Conservation (phyloP, 2,329 filamentous ascomycete species). For the Hirsutella minnesotensis region DNA sequence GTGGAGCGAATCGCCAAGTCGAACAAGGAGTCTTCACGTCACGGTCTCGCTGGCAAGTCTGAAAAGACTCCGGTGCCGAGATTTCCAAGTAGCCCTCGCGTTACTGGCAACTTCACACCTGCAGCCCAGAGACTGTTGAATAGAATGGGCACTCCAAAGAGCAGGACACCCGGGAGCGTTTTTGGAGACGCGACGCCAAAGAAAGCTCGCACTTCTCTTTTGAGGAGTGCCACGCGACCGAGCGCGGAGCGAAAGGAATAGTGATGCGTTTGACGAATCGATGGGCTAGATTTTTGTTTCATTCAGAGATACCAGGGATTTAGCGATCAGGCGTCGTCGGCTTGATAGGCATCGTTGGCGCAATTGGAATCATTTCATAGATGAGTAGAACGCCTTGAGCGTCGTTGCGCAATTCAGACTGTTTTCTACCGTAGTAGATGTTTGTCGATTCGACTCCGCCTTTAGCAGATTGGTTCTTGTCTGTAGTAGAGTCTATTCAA, state of each 20-base stretch:
- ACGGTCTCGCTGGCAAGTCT: slow-evolving; percentile 47
- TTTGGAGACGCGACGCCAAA: slow-evolving; percentile 25
- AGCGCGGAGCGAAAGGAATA: slow-evolving; percentile 8
- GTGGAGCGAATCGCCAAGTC: slow-evolving; percentile 69
- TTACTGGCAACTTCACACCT: slow-evolving; percentile 52
- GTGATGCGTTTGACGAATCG: background rate
- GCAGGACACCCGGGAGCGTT: slow-evolving; percentile 17
- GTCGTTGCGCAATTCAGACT: too few species aligned
- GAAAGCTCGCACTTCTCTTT: slow-evolving; percentile 25
- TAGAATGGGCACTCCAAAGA: slow-evolving; percentile 39
- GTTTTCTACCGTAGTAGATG: too few species aligned
- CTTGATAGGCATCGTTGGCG: too few species aligned
- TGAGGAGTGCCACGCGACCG: slow-evolving; percentile 20
- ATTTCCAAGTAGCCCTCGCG: slow-evolving; percentile 54
- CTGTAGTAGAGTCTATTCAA: too few species aligned
- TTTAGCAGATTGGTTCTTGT: too few species aligned
- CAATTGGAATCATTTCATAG: too few species aligned
- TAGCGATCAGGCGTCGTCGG: too few species aligned
- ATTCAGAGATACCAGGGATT: too few species aligned
- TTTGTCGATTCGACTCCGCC: too few species aligned
- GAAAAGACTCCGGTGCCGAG: slow-evolving; percentile 53
- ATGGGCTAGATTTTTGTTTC: background rate
- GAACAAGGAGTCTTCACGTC: slow-evolving; percentile 50
- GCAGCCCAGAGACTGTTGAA: slow-evolving; percentile 60
- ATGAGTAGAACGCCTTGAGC: too few species aligned